phyloP scores from a whole-genome alignment of 2,329 filamentous ascomycete genomes.

The Alternaria metachromatica region DNA sequence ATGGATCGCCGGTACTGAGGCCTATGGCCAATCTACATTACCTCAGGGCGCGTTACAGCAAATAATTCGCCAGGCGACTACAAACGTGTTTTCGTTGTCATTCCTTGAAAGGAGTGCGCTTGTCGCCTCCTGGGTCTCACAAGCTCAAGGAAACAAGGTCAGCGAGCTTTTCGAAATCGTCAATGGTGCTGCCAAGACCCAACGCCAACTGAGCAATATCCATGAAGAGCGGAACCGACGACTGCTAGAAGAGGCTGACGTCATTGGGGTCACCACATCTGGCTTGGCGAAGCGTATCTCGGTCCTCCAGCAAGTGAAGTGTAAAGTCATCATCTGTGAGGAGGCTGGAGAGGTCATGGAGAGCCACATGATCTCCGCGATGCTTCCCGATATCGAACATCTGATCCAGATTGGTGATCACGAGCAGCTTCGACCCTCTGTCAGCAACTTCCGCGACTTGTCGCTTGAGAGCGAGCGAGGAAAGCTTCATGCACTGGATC shows the following conservation, averaged over 20 bases:
- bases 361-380: conserved; percentile 64
- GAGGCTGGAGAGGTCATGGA: conserved; percentile 74
- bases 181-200: conserved; percentile 10
- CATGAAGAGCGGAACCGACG: conserved; percentile 51
- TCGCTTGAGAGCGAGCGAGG: conserved; percentile 59
- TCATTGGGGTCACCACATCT: conserved; percentile 67
- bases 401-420: conserved; percentile 70
- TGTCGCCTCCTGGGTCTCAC: conserved; percentile 21
- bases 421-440: conserved; percentile 65
- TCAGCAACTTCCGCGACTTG: conserved; percentile 60
- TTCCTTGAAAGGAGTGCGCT: conserved; percentile 17
- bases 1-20: conserved; percentile 13
- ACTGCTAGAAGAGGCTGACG: conserved; percentile 51
- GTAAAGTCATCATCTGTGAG: conserved; percentile 69
- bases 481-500: conserved; percentile 61
- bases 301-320: conserved; percentile 56
- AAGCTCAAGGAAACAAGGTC: conserved; percentile 16
- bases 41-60: background rate
- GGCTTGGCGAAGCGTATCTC: conserved; percentile 64
- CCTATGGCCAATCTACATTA: background rate
- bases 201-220: conserved; percentile 25
- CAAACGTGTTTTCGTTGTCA: conserved; percentile 16
- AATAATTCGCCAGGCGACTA: conserved; percentile 15
- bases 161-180: conserved; percentile 22
- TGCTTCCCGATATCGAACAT: conserved; percentile 67